Percentiles rank a stretch among this genome's conserved stretches.
Evolutionary conservation across 228 moss, liverwort and hornwort species (phyloP).

Genomic region (Sphagnum fallax): DNA sequence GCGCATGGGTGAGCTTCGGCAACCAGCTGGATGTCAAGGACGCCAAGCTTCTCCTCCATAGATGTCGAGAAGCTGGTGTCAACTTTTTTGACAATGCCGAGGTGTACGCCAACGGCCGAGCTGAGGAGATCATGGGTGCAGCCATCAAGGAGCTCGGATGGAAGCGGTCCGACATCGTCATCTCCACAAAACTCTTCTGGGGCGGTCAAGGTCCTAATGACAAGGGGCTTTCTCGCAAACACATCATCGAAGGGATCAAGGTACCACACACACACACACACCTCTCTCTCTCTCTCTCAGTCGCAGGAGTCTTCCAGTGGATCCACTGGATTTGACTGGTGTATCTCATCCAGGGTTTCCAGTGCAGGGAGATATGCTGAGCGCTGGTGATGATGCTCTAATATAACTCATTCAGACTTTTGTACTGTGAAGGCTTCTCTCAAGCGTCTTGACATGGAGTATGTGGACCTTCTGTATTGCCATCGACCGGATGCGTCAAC

Average conservation of each 20-base stretch:
- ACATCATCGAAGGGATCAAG: slow-evolving; percentile 78
- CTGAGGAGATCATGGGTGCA: slow-evolving; percentile 93
- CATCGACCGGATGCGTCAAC: slow-evolving; percentile 76
- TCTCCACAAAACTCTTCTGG: slow-evolving; percentile 95
- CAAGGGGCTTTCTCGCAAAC: slow-evolving; percentile 87
- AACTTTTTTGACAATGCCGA: slow-evolving; percentile 98
- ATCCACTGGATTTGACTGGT: too few relatives aligned
- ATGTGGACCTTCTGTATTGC: slow-evolving; percentile 79
- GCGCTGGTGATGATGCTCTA: too few relatives aligned
- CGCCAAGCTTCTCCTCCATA: slow-evolving; percentile 57
- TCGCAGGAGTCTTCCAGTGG: too few relatives aligned
- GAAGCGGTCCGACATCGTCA: slow-evolving; percentile 91
- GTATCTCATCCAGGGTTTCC: too few relatives aligned
- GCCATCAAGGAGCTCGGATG: slow-evolving; percentile 75
- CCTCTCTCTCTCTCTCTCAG: not conserved
- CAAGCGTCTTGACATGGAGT: slow-evolving; percentile 81
- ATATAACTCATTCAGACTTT: not conserved
- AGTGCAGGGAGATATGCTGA: too few relatives aligned
- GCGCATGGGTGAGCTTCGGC: slow-evolving; percentile 95
- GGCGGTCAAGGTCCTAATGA: slow-evolving; percentile 81
- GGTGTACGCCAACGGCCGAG: slow-evolving; percentile 74
- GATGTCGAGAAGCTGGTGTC: slow-evolving; percentile 77
- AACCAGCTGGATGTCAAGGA: slow-evolving; percentile 79
- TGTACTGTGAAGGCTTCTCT: slow-evolving; percentile 41
- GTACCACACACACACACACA: slow-evolving; percentile 3